Percentiles rank a stretch among this genome's conserved stretches.
Conservation (phyloP, 2,329 filamentous ascomycete genomes). For the Zasmidium citrigriseum region DNA sequence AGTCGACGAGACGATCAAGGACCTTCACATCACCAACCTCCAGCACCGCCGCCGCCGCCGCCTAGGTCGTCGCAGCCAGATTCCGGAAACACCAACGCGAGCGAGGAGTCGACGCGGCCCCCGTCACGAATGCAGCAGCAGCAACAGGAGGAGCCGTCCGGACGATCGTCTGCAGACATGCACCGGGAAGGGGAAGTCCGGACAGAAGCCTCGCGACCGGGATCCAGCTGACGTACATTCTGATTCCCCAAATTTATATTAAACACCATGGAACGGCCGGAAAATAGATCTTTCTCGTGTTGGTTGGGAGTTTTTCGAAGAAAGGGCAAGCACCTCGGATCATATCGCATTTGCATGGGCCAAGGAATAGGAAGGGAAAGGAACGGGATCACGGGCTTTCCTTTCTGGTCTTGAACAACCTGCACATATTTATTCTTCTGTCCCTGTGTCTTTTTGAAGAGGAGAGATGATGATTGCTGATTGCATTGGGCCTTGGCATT, state of each 20-base stretch:
- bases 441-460: no score
- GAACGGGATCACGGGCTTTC: neutral
- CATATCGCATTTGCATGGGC: constrained; percentile 3
- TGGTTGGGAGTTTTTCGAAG: neutral
- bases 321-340: neutral
- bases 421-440: neutral
- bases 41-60: no score
- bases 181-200: constrained; percentile 12
- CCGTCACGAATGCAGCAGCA: constrained; percentile 3
- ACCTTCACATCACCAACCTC: constrained; percentile 4
- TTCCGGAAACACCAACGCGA: constrained; percentile 4
- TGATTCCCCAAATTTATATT: neutral
- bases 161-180: neutral
- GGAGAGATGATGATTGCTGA: neutral
- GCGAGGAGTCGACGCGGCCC: constrained; percentile 3
- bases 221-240: constrained; percentile 21
- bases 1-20: constrained; percentile 26
- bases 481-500: neutral
- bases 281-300: constrained; percentile 3
- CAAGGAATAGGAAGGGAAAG: neutral
- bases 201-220: constrained; percentile 20
- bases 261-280: constrained; percentile 4
- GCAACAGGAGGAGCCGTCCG: constrained; percentile 8
- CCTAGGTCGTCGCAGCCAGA: constrained; percentile 2
- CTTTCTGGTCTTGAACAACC: neutral